phyloP scores from a whole-genome alignment of 2,329 filamentous ascomycete species.

The Fusarium begoniae region DNA sequence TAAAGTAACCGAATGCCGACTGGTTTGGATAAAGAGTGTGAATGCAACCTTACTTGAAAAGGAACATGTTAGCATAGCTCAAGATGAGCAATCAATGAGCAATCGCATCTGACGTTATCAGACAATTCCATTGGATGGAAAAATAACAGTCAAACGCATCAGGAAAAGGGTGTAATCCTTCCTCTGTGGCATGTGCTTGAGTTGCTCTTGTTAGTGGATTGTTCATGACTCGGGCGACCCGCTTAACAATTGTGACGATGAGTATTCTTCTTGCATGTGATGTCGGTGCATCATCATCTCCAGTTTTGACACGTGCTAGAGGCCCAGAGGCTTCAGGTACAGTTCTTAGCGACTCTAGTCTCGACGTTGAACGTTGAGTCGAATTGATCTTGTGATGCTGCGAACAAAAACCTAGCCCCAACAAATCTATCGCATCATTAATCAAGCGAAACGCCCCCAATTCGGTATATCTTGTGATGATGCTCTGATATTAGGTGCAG shows the following conservation, averaged over 20 bases:
- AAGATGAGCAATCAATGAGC: constrained; percentile 21
- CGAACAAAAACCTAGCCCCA: neutral
- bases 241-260: constrained; percentile 27
- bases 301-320: constrained; percentile 43
- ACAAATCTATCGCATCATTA: constrained; percentile 5
- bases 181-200: constrained; percentile 8
- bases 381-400: constrained; percentile 28
- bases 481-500: constrained; percentile 3
- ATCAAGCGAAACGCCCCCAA: constrained; percentile 2
- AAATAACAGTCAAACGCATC: constrained; percentile 27
- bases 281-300: constrained; percentile 31
- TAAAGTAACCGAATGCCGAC: constrained; percentile 29
- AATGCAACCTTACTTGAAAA: constrained; percentile 7
- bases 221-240: constrained; percentile 29
- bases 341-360: constrained; percentile 3
- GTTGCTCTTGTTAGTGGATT: constrained; percentile 31
- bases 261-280: constrained; percentile 37
- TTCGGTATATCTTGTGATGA: constrained; percentile 12
- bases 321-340: constrained; percentile 23
- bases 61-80: constrained; percentile 7
- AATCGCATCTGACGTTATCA: constrained; percentile 20
- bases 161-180: constrained; percentile 23
- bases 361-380: neutral
- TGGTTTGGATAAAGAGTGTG: constrained; percentile 16
- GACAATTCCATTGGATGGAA: constrained; percentile 25